phyloP scores from a whole-genome alignment of 192 early-diverging fungal genomes.

The Podila epigama region DNA sequence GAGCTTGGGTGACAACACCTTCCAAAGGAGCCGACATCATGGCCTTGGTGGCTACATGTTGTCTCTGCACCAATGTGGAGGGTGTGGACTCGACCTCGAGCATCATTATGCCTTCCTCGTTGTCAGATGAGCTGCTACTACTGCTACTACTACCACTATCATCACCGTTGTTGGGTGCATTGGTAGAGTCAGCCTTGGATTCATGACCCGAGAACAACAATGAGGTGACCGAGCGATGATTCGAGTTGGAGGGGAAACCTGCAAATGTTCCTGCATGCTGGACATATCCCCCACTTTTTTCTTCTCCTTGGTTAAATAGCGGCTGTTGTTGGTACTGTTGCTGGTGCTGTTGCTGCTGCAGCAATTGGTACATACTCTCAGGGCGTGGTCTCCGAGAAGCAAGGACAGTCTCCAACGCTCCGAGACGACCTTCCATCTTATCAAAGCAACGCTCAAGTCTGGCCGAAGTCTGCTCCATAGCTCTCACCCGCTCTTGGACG shows the following conservation, averaged over 20 bases:
- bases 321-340: slow-evolving; percentile 25
- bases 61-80: not conserved
- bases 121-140: not conserved
- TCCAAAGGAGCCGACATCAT: slow-evolving; percentile 13
- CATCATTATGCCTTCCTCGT: slow-evolving; percentile 7
- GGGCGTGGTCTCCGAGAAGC: slow-evolving; percentile 41
- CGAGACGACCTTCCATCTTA: slow-evolving; percentile 41
- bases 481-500: slow-evolving; percentile 34
- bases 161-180: not conserved
- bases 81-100: slow-evolving; percentile 3
- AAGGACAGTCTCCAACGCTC: slow-evolving; percentile 38
- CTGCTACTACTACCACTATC: too few relatives aligned
- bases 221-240: slow-evolving; percentile 26
- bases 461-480: slow-evolving; percentile 43
- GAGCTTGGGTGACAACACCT: slow-evolving; percentile 7
- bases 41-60: not conserved
- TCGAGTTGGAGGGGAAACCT: slow-evolving; percentile 22
- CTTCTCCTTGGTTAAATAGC: too few relatives aligned
- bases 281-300: not conserved
- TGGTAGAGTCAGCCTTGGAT: not conserved
- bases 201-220: slow-evolving; percentile 15
- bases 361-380: slow-evolving; percentile 47
- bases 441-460: slow-evolving; percentile 46
- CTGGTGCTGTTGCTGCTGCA: slow-evolving; percentile 44
- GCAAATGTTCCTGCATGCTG: slow-evolving; percentile 36